Evolutionary conservation across 768 basidiomycete species (phyloP).

Genomic region (Trichaptum fuscoviolaceum): DNA sequence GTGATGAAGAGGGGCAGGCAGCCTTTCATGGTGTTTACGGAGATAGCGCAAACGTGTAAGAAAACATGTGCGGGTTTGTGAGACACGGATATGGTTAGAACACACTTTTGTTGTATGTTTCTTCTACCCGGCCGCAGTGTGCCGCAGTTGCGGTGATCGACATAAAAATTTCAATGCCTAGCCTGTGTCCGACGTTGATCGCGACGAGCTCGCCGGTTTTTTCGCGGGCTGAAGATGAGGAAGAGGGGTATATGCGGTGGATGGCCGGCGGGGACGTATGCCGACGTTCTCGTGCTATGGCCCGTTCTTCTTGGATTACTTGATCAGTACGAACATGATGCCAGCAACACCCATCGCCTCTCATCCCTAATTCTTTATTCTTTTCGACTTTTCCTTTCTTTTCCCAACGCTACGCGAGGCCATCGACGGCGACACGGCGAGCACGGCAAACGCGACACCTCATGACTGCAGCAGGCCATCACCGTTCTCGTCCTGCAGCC

Average conservation of each 20-base stretch:
- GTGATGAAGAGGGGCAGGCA: neutral
- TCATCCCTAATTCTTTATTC: neutral
- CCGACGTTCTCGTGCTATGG: neutral
- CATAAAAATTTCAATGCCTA: neutral
- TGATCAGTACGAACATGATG: slow-evolving; percentile 1
- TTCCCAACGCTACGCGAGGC: neutral
- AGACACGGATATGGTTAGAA: neutral
- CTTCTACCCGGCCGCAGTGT: neutral
- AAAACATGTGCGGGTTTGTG: neutral
- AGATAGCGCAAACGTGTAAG: neutral
- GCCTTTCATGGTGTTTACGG: neutral
- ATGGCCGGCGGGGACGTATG: neutral
- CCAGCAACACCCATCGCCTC: neutral
- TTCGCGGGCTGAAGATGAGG: neutral
- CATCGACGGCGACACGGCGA: slow-evolving; percentile 3
- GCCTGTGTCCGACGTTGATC: neutral
- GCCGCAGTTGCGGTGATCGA: neutral
- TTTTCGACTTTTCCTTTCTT: neutral
- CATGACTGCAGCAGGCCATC: neutral
- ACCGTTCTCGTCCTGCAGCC: neutral
- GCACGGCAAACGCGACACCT: neutral
- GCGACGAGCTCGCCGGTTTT: too few species aligned
- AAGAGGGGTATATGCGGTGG: neutral
- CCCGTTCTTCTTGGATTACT: neutral
- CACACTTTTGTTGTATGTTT: neutral